phyloP scores from a whole-genome alignment of 192 early-diverging fungal genomes.

The Gryganskiella cystojenkinii region DNA sequence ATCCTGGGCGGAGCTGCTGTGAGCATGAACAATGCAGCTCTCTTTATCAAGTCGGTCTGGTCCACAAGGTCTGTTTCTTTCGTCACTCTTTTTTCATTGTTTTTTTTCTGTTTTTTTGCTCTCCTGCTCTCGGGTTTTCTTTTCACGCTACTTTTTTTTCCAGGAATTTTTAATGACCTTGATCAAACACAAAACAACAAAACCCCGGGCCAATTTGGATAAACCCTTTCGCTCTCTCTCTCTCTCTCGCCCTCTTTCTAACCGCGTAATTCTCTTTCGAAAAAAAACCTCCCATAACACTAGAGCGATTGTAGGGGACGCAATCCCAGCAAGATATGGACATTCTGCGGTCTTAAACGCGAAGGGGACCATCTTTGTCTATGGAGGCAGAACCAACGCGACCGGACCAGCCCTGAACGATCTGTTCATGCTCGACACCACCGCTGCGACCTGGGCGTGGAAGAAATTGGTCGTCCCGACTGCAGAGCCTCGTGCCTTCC shows the following conservation, averaged over 20 bases:
- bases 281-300: no score
- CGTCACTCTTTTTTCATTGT: neutral
- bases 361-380: conserved; percentile 13
- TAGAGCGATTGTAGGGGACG: conserved; percentile 1
- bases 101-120: neutral
- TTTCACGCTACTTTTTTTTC: neutral
- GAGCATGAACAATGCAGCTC: neutral
- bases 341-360: conserved; percentile 12
- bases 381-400: conserved; percentile 12
- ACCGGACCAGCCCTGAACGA: conserved; percentile 3
- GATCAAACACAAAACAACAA: no score
- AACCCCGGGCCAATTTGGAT: no score
- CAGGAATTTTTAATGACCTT: no score
- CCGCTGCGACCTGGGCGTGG: conserved; percentile 11
- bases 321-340: conserved; percentile 12
- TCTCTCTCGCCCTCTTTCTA: neutral
- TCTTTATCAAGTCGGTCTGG: neutral
- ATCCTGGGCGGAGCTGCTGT: neutral
- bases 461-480: neutral
- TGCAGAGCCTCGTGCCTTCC: conserved; percentile 34
- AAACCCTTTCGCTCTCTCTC: neutral
- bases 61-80: no score
- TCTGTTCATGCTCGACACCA: conserved; percentile 14
- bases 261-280: no score
- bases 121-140: neutral